Percentiles rank a stretch among this genome's conserved stretches.
Conservation (phyloP, 2,329 filamentous ascomycete species). For the Apiospora sp. region DNA sequence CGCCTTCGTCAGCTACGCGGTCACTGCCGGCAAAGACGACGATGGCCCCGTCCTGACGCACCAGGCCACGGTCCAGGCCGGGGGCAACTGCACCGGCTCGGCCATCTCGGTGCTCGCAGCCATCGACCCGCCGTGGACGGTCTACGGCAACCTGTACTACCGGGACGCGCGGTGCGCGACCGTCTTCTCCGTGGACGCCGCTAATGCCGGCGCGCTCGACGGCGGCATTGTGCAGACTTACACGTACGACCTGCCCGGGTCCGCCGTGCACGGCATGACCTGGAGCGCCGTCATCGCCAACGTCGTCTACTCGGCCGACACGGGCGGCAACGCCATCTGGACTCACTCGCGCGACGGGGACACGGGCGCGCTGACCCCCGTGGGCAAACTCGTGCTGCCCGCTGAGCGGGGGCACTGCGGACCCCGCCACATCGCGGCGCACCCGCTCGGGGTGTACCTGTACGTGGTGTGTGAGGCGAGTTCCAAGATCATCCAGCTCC, state of each 20-base stretch:
- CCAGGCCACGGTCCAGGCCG: conserved; percentile 20
- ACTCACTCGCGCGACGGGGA: conserved; percentile 36
- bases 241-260: conserved; percentile 49
- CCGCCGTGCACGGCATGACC: conserved; percentile 57
- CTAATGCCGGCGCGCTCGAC: conserved; percentile 4
- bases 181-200: conserved; percentile 25
- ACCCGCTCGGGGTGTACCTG: conserved; percentile 36
- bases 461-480: conserved; percentile 40
- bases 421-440: conserved; percentile 40
- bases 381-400: conserved; percentile 25
- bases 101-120: conserved; percentile 26
- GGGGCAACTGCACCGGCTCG: conserved; percentile 26
- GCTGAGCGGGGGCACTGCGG: conserved; percentile 33
- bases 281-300: conserved; percentile 49
- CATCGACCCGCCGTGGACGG: conserved; percentile 23
- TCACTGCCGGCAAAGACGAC: background rate
- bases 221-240: conserved; percentile 52
- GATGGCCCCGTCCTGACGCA: conserved; percentile 23
- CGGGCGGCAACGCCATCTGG: conserved; percentile 53
- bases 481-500: conserved; percentile 36
- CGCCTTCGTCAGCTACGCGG: conserved; percentile 26
- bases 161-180: conserved; percentile 25
- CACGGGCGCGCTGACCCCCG: conserved; percentile 31
- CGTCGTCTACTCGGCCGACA: conserved; percentile 57
- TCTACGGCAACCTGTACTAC: conserved; percentile 25